phyloP scores from a whole-genome alignment of 306 rosid genomes.

The Prunus campanulata region DNA sequence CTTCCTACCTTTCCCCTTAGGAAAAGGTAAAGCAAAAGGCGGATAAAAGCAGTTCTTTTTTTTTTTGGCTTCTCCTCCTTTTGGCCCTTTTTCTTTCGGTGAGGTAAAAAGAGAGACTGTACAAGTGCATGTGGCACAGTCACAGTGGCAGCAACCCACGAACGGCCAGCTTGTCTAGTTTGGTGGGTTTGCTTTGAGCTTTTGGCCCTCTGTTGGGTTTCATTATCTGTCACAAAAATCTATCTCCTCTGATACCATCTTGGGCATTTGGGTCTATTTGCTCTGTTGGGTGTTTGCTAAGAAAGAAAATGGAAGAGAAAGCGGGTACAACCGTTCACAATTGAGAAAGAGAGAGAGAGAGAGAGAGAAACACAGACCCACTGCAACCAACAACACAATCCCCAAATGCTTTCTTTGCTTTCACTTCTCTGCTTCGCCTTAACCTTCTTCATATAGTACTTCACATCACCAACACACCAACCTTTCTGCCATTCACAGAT shows the following conservation, averaged over 20 bases:
- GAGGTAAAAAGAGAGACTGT: not conserved
- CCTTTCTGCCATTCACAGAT: constrained; percentile 1
- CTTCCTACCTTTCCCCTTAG: constrained; percentile 1
- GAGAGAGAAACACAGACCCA: not conserved
- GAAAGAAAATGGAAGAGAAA: constrained; percentile 2
- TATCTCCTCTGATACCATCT: not conserved
- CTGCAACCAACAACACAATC: not conserved
- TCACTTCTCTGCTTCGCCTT: constrained; percentile 34
- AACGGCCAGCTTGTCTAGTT: not conserved
- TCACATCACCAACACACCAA: not conserved
- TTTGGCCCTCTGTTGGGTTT: not conserved
- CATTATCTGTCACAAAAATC: not conserved
- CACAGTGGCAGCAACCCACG: constrained; percentile 5
- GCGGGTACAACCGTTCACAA: constrained; percentile 5
- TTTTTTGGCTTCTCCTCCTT: not conserved
- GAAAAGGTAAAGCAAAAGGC: not conserved
- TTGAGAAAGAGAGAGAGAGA: not conserved
- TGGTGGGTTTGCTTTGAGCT: not conserved
- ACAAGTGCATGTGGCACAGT: not conserved
- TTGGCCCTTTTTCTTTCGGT: constrained; percentile 10
- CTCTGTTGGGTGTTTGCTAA: constrained; percentile 4
- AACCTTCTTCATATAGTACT: constrained; percentile 10
- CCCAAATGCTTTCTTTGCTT: constrained; percentile 17
- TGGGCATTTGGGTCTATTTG: not conserved
- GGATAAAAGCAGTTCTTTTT: not conserved